Conservation (phyloP, 495 filamentous ascomycete genomes). For the Amniculicola lignicola region DNA sequence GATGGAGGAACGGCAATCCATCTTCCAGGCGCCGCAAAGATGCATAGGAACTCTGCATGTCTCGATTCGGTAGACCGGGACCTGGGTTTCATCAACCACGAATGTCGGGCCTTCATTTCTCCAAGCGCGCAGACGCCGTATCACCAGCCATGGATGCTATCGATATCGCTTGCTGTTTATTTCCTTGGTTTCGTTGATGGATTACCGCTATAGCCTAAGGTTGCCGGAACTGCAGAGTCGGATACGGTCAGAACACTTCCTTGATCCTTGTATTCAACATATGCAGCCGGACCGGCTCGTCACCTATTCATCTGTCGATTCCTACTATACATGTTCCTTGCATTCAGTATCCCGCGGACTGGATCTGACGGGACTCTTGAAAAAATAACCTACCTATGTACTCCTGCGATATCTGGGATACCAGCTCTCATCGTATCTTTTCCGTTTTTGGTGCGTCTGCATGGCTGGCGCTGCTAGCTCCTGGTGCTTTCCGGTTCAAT, state of each 20-base stretch:
- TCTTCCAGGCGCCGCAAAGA: constrained; percentile 6
- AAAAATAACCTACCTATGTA: neutral
- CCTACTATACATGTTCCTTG: too few species aligned
- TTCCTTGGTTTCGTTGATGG: neutral
- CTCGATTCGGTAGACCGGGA: constrained; percentile 10
- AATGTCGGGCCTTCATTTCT: neutral
- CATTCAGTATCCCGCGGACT: neutral
- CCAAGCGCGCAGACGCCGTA: neutral
- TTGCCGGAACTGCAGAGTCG: too few species aligned
- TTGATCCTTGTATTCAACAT: neutral
- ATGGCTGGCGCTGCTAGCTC: neutral
- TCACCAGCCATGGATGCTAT: neutral
- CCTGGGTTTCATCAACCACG: neutral
- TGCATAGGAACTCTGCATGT: constrained; percentile 15
- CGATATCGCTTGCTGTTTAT: neutral
- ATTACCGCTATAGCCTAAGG: constrained; percentile 20
- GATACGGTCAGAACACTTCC: constrained; percentile 1
- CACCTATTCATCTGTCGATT: neutral
- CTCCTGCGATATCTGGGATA: constrained; percentile 12
- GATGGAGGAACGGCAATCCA: constrained; percentile 1
- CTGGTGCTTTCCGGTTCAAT: neutral
- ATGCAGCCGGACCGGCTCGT: neutral
- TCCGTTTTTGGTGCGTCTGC: neutral
- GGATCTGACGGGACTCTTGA: neutral
- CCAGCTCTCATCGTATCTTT: constrained; percentile 3